Conservation (phyloP, 108 stramenopile species). For the Schizochytrium sp. region DNA sequence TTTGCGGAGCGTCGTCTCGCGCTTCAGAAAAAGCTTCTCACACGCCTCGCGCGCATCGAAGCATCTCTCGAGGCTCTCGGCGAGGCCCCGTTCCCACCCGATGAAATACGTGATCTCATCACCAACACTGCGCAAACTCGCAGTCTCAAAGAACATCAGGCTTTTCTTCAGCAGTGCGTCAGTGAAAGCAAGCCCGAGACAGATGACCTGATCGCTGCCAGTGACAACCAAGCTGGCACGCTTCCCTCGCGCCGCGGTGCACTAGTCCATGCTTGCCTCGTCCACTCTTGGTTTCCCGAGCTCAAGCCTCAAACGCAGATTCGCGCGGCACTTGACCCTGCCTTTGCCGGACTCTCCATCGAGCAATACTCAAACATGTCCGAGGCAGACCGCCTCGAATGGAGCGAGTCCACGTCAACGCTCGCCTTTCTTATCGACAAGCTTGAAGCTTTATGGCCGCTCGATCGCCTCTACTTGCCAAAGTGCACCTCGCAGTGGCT, state of each 20-base stretch:
- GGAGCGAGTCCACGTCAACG: neutral
- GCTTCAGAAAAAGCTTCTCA: constrained; percentile 2
- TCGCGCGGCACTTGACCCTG: neutral
- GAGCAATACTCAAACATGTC: neutral
- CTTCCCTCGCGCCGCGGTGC: no score
- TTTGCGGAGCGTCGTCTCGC: neutral
- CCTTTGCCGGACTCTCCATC: neutral
- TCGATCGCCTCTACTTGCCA: neutral
- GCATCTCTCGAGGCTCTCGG: neutral
- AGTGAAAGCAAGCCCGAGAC: neutral
- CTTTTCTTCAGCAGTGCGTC: neutral
- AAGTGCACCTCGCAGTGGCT: neutral
- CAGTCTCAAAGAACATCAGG: neutral
- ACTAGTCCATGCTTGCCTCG: neutral
- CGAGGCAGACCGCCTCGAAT: neutral
- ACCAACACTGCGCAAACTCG: neutral
- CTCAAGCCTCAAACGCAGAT: neutral
- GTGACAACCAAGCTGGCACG: no score
- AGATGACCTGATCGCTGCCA: neutral
- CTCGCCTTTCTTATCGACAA: neutral
- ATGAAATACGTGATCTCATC: neutral
- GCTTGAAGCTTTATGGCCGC: neutral
- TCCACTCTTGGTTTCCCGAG: neutral
- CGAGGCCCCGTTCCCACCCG: neutral
- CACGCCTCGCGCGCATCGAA: neutral